Base-by-base conservation (phyloP, 2,329 filamentous ascomycete species). In the Lithohypha guttulata region DNA sequence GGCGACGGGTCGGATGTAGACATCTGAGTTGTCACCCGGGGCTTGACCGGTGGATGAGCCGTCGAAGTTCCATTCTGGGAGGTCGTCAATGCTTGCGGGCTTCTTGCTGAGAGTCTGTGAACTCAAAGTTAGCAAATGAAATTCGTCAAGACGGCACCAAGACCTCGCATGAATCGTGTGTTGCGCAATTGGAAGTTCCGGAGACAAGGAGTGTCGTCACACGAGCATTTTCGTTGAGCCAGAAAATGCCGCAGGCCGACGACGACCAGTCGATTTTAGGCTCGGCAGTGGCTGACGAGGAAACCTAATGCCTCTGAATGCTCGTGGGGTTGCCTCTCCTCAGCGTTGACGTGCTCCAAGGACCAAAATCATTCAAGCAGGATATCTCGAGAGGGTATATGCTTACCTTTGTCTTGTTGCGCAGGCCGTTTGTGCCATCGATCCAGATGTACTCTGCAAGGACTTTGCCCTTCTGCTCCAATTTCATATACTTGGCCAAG, bases 361-460 rank as follows among this genome's bases (percentile, higher is more conserved):
- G 6, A 7, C 9, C n/a, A 10, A 18, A 32, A 8, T 14, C 20
- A 35, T 8, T 25, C 4, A 20, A 25, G 27, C 33, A 25, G 27
- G 18, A 7, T 6, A 19, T 22, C 6, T 27, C 4, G 21, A 7
- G 35, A 22, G 20, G 22, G n/a, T 22, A 21, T 5, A 13, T 50
- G 72, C 84, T 73, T 73, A 95, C 89, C 75, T 86, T 93, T 60
- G 83, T 89, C 73, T 96, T 98, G 62, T 86, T 94, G 57, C 91
- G 86, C 54, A 84, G 75, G 57, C 81, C 80, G 61, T 87, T 86
- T 51, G 69, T 65, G 51, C 82, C 72, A 59, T 95, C 87, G 61
- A 95, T 81, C 89, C 89, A 95, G 72, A 95, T 79, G 69, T 95
- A 95, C 70, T 95, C 89, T 59, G 86, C 89, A 66, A 94, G 91